phyloP scores from a whole-genome alignment of 352 stramenopile species.

The Thalassiosira oceanica region DNA sequence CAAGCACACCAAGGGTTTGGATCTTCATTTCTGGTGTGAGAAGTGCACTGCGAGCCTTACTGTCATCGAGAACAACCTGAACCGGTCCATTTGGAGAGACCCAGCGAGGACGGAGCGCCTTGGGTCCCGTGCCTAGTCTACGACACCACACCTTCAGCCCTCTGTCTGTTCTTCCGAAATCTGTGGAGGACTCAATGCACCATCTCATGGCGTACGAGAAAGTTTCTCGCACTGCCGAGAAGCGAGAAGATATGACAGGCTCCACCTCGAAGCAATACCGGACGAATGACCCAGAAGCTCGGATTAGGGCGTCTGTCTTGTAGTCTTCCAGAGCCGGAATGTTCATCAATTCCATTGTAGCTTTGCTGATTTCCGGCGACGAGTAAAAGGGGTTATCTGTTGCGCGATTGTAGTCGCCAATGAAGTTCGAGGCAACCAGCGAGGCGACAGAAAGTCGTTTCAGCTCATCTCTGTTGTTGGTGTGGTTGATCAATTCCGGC shows the following conservation, averaged over 20 bases:
- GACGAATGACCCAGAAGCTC: constrained; percentile 9
- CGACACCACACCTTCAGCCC: constrained; percentile 14
- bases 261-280: constrained; percentile 11
- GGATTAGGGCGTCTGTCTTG: not conserved
- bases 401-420: constrained; percentile 15
- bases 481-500: constrained; percentile 1
- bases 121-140: constrained; percentile 8
- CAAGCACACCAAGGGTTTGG: constrained; percentile 13
- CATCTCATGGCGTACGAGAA: constrained; percentile 21
- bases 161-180: constrained; percentile 1
- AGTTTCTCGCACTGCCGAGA: constrained; percentile 1
- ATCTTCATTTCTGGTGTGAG: constrained; percentile 20
- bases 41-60: constrained; percentile 2
- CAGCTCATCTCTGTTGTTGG: constrained; percentile 1
- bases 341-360: constrained; percentile 6
- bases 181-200: constrained; percentile 1
- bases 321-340: constrained; percentile 3
- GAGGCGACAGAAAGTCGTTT: constrained; percentile 9
- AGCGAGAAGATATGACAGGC: constrained; percentile 11
- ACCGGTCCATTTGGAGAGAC: not conserved
- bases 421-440: constrained; percentile 18
- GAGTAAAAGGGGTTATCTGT: constrained; percentile 13
- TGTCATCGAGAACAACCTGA: constrained; percentile 16
- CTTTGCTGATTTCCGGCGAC: constrained; percentile 9
- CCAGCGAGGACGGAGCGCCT: constrained; percentile 13